Evolutionary conservation across 1,284 basidiomycete genomes (phyloP).

Genomic region (Pascua sp.): DNA sequence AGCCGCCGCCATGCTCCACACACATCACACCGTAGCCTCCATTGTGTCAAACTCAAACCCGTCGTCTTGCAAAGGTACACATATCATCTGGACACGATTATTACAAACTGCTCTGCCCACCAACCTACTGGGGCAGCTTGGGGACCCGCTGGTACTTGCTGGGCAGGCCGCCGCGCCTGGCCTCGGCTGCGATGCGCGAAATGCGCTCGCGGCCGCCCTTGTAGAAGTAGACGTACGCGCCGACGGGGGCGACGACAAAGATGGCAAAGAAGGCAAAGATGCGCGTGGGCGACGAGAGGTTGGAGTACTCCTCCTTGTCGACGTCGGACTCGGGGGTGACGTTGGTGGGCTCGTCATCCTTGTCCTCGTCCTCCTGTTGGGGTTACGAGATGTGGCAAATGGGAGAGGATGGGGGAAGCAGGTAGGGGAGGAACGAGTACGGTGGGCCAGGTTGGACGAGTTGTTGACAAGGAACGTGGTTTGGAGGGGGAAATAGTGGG

Average conservation of each 20-base stretch:
- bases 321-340: slow-evolving; percentile 7
- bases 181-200: no score
- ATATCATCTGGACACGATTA: no score
- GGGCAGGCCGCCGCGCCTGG: no score
- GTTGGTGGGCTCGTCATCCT: neutral
- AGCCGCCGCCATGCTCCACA: no score
- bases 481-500: neutral
- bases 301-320: slow-evolving; percentile 25
- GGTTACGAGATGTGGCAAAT: neutral
- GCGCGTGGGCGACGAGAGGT: slow-evolving; percentile 45
- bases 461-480: neutral
- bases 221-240: slow-evolving; percentile 57
- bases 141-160: no score
- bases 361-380: slow-evolving; percentile 6
- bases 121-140: no score
- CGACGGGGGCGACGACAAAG: slow-evolving; percentile 55
- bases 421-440: neutral
- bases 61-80: no score
- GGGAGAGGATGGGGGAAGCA: neutral
- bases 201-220: slow-evolving; percentile 34
- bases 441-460: neutral
- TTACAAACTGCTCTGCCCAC: no score
- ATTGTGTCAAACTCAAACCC: no score
- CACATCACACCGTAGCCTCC: no score
- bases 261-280: slow-evolving; percentile 54